Conservation (phyloP, 371 early-diverging fungal species). For the Apophysomyces variabilis region DNA sequence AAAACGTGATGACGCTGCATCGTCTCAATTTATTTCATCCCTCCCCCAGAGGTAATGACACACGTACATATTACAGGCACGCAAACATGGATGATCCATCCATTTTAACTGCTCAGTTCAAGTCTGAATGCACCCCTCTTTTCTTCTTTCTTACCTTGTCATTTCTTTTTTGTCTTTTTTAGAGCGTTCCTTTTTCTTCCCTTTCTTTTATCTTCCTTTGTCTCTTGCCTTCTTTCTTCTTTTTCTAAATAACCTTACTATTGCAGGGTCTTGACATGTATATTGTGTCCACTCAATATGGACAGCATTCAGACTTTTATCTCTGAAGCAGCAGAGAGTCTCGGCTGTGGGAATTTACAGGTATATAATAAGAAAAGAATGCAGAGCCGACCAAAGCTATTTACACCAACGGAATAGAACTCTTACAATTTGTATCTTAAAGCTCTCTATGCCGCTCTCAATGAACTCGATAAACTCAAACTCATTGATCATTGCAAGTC, state of each 20-base stretch:
- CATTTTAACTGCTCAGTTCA: constrained; percentile 8
- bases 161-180: constrained; percentile 9
- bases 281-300: constrained; percentile 16
- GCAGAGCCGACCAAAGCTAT: background rate
- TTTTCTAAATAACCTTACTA: constrained; percentile 3
- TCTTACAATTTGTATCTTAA: constrained; percentile 46
- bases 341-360: constrained; percentile 34
- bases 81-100: background rate
- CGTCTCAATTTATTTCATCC: background rate
- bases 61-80: background rate
- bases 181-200: constrained; percentile 10
- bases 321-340: constrained; percentile 29
- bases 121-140: constrained; percentile 16
- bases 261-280: constrained; percentile 24
- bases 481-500: constrained; percentile 46
- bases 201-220: background rate
- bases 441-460: constrained; percentile 33
- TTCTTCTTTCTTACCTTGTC: constrained; percentile 1
- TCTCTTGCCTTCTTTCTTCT: constrained; percentile 6
- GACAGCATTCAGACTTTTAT: constrained; percentile 30
- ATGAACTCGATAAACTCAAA: constrained; percentile 43
- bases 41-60: background rate
- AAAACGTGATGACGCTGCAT: background rate
- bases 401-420: constrained; percentile 18
- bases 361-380: constrained; percentile 4